phyloP scores from a whole-genome alignment of 805 yeast genomes.

The Candida oleophila region DNA sequence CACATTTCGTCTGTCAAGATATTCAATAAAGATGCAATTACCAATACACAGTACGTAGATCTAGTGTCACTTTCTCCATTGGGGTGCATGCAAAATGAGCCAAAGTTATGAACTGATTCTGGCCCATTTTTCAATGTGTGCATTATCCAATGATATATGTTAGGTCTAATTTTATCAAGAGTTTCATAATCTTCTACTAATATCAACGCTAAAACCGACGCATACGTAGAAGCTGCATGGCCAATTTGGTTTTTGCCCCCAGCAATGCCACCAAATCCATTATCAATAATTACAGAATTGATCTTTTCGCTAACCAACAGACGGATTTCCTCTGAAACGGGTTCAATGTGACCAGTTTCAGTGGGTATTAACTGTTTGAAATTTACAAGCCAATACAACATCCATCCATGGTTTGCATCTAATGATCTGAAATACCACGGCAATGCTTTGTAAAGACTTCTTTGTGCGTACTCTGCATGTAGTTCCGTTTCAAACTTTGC shows the following conservation, averaged over 20 bases:
- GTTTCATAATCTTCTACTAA: constrained; percentile 41
- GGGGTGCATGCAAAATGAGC: constrained; percentile 72
- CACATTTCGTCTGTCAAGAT: constrained; percentile 61
- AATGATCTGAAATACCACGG: constrained; percentile 53
- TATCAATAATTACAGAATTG: constrained; percentile 21
- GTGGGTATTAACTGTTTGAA: constrained; percentile 20
- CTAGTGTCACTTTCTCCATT: constrained; percentile 86
- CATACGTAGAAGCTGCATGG: constrained; percentile 84
- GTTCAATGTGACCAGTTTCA: not conserved
- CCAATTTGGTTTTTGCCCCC: constrained; percentile 84
- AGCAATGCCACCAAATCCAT: constrained; percentile 61
- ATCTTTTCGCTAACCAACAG: constrained; percentile 23
- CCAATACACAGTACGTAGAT: constrained; percentile 84
- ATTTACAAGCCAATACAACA: constrained; percentile 80
- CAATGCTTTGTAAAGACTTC: constrained; percentile 42
- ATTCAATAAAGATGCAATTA: constrained; percentile 63
- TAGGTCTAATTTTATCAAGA: constrained; percentile 29
- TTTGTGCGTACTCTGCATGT: constrained; percentile 46
- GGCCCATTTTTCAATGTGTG: constrained; percentile 46
- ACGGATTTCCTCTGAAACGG: not conserved
- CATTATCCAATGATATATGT: constrained; percentile 64
- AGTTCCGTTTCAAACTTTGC: not conserved
- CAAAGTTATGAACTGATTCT: constrained; percentile 39
- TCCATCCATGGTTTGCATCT: constrained; percentile 94
- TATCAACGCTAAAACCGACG: constrained; percentile 65